A percentile compares a stretch with the other conserved stretches of the same genome.
These are phyloP conservation scores for Chaetoceros tenuissimus DNA, from an alignment of 108 stramenopile genomes.

Conservation along the genomic window DNA sequence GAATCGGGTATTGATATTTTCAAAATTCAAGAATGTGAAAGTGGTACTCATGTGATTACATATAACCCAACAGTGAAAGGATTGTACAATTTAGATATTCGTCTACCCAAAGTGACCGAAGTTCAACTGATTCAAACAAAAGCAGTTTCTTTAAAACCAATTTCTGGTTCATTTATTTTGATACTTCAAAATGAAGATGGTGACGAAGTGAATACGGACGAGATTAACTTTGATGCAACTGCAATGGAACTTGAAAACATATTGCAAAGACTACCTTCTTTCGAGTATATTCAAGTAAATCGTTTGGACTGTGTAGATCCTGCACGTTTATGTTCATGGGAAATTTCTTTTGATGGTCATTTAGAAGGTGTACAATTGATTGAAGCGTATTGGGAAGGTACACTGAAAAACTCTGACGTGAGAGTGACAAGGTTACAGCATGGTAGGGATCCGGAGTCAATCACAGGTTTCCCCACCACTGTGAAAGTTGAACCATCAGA, in stretches of 20 bases:
- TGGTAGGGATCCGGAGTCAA: conserved; percentile 27
- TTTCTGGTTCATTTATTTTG: no score
- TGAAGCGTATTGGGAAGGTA: conserved; percentile 8
- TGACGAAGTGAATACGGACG: conserved; percentile 10
- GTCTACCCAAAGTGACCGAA: conserved; percentile 18
- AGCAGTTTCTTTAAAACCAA: no score
- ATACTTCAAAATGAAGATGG: no score
- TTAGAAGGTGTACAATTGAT: conserved; percentile 23
- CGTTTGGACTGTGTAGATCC: conserved; percentile 24
- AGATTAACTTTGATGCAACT: conserved; percentile 24
- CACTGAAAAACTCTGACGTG: conserved; percentile 29
- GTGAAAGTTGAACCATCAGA: conserved; percentile 35
- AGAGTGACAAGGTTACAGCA: conserved; percentile 13
- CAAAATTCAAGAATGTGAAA: conserved; percentile 18
- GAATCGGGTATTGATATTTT: conserved; percentile 8
- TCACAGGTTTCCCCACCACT: conserved; percentile 43
- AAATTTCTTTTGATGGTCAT: conserved; percentile 28
- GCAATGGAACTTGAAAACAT: conserved; percentile 19
- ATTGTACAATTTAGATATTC: conserved; percentile 34
- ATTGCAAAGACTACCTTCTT: conserved; percentile 18
- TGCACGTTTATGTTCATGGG: conserved; percentile 35
- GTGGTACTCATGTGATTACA: conserved; percentile 31
- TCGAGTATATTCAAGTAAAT: conserved; percentile 24
- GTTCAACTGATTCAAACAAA: no score
- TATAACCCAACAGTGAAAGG: conserved; percentile 45